Conservation (phyloP, 2,329 filamentous ascomycete species). For the Hypoxylon sp. region DNA sequence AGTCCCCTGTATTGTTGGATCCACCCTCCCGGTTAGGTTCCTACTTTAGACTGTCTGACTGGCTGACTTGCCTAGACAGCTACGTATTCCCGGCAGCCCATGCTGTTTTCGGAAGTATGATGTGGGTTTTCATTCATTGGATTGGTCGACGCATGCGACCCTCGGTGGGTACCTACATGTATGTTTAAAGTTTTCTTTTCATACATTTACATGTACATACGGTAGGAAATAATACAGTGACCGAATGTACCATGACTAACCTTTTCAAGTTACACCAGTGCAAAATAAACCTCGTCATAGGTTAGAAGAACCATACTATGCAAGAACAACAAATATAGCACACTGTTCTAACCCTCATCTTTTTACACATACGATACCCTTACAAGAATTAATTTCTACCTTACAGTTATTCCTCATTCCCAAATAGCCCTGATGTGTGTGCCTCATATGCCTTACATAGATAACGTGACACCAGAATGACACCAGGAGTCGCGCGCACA, state of each 20-base stretch:
- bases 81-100: slow-evolving; percentile 20
- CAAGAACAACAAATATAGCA: background rate
- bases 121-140: background rate
- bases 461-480: slow-evolving; percentile 30
- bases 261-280: background rate
- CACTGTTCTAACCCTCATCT: background rate
- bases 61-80: background rate
- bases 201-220: background rate
- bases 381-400: background rate
- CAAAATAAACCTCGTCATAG: background rate
- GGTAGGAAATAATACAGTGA: background rate
- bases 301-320: background rate
- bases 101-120: slow-evolving; percentile 31
- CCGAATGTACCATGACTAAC: slow-evolving; percentile 1
- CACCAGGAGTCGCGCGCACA: slow-evolving; percentile 22
- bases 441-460: slow-evolving; percentile 18
- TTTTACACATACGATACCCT: background rate
- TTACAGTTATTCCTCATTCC: background rate
- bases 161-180: background rate
- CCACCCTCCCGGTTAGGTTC: slow-evolving; percentile 14
- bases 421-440: slow-evolving; percentile 1
- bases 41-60: slow-evolving; percentile 9
- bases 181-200: slow-evolving; percentile 1
- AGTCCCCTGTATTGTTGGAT: background rate
- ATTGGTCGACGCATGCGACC: background rate